These are phyloP conservation scores for Pterocarpus macrocarpus DNA, from an alignment of 306 rosid genomes.

Conservation along the genomic window DNA sequence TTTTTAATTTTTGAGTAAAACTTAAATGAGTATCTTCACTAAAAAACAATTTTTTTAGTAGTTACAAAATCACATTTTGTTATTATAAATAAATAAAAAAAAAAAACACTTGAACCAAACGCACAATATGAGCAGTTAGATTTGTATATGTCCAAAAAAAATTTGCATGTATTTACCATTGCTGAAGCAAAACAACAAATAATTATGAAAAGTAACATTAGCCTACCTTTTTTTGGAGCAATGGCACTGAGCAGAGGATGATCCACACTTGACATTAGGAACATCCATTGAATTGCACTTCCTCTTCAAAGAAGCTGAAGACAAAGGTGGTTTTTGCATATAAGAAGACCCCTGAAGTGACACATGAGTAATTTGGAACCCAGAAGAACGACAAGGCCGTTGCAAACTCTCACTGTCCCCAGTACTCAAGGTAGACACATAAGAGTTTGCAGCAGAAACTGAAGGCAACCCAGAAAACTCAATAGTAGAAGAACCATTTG, in stretches of 20 bases:
- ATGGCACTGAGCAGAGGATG: constrained; percentile 71
- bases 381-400: constrained; percentile 61
- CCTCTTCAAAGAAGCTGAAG: constrained; percentile 65
- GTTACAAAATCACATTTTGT: too few species aligned
- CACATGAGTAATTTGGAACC: constrained; percentile 67
- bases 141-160: too few species aligned
- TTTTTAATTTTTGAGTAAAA: too few species aligned
- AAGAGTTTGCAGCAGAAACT: constrained; percentile 63
- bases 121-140: too few species aligned
- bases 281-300: constrained; percentile 69
- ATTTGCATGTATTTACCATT: too few species aligned
- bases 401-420: constrained; percentile 58
- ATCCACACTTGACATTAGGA: constrained; percentile 55
- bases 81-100: too few species aligned
- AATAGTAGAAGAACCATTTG: constrained; percentile 29
- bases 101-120: too few species aligned
- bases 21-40: too few species aligned
- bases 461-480: constrained; percentile 54
- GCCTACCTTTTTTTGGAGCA: constrained; percentile 79
- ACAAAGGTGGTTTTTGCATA: constrained; percentile 68
- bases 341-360: constrained; percentile 60
- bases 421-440: constrained; percentile 62
- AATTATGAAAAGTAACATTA: neutral
- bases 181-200: too few species aligned
- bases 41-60: too few species aligned